These are phyloP conservation scores for Backusella morwellensis DNA, from an alignment of 192 early-diverging fungal genomes.

Conservation along the genomic window DNA sequence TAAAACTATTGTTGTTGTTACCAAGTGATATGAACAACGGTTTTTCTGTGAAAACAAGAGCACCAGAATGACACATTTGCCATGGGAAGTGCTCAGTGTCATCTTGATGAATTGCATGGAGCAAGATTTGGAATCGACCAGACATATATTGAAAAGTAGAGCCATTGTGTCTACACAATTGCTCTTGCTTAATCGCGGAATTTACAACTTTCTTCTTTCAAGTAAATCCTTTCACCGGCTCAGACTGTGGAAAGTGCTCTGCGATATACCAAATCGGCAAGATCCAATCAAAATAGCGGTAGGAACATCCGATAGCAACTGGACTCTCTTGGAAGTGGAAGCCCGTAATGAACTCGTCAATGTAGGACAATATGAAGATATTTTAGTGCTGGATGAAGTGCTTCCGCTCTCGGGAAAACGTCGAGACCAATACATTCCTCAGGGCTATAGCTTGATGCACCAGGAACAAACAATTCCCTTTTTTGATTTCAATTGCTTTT, in stretches of 20 bases:
- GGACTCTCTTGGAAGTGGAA: conserved; percentile 8
- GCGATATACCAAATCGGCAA: neutral
- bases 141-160: neutral
- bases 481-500: conserved; percentile 6
- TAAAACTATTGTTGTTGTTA: too few species aligned
- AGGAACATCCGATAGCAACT: neutral
- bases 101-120: neutral
- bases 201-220: neutral
- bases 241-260: conserved; percentile 2
- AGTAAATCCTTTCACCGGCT: neutral
- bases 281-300: conserved; percentile 5
- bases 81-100: neutral
- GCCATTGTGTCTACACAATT: neutral
- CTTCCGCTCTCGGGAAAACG: neutral
- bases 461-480: neutral
- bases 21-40: too few species aligned
- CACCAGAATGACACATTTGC: neutral
- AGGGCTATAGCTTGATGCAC: neutral
- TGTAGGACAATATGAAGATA: neutral
- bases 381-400: conserved; percentile 3
- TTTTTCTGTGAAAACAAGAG: too few species aligned
- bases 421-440: neutral
- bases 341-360: neutral
- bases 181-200: neutral
- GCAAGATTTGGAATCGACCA: neutral